Percentiles rank a stretch among this genome's conserved stretches.
phyloP scores from a whole-genome alignment of 805 yeast genomes.

The Millerozyma miso region DNA sequence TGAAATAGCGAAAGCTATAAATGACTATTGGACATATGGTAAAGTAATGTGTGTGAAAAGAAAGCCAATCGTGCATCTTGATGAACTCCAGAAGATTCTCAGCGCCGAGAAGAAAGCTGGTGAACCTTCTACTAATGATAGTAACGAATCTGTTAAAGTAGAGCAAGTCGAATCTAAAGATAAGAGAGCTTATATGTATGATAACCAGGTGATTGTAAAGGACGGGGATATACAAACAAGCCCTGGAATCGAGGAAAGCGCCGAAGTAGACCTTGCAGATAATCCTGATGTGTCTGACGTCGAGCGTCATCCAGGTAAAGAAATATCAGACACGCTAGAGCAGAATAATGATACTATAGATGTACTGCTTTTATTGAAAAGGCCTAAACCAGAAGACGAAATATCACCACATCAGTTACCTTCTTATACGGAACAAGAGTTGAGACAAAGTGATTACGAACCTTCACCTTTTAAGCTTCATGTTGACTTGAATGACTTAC shows the following conservation, averaged over 20 bases:
- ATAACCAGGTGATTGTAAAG: conserved; percentile 4
- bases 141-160: neutral
- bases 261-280: conserved; percentile 3
- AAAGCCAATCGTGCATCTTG: conserved; percentile 35
- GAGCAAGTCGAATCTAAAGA: neutral
- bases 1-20: conserved; percentile 64
- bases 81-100: conserved; percentile 1
- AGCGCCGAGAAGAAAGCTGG: conserved; percentile 1
- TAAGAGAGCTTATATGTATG: neutral
- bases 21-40: conserved; percentile 77
- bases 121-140: neutral
- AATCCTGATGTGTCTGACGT: neutral
- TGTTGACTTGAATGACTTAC: conserved; percentile 38
- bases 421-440: conserved; percentile 15
- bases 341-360: conserved; percentile 25
- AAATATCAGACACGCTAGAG: neutral
- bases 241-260: neutral
- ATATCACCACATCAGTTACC: conserved; percentile 26
- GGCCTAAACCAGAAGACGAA: conserved; percentile 28
- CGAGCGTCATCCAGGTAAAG: conserved; percentile 1
- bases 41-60: conserved; percentile 57
- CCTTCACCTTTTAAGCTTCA: conserved; percentile 43
- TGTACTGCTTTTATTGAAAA: conserved; percentile 13
- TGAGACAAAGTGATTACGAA: neutral
- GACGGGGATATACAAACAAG: conserved; percentile 1